Base-by-base conservation (phyloP, 1,284 basidiomycete species). In the Boletus semigastroideus region DNA sequence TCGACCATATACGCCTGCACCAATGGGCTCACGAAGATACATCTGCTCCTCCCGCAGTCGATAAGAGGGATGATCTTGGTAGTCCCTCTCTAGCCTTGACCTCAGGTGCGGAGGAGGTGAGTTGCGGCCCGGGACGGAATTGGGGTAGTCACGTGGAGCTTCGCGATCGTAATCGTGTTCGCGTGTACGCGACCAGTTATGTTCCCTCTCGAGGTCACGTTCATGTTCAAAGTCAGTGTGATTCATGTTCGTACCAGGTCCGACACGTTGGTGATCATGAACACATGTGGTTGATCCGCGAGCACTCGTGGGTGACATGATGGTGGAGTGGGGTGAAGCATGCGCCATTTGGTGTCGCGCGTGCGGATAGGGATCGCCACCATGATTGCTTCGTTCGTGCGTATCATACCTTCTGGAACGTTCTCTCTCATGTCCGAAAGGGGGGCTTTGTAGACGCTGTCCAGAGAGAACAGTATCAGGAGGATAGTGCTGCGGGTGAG, bases 251-350 rank as follows among this genome's bases (percentile, higher is more conserved):
- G 80, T 75, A 8, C 76, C 83, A 41, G 84, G 83, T 5, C 82
- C 85, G 57, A 84, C 62, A 53, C 83, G 81, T 68, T 86, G 86
- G 66, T 87, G 86, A 56, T 75, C 75, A 65, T 88, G 87, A 39
- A 78, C 65, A 53, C 74, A 73, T 51, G 64, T 49, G 25, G 59
- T 51, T 72, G 56, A 72, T 66, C 55, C 74, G 69, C 52, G 70
- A 58, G 57, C 51, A 48, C 58, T 59, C 27, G 55, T 58, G 37
- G 70, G 70, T 48, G 67, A 67, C 54, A 70, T 46, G 49, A 68
- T 40, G 28, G 69, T 59, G 8, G 74, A 64, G 38, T 72, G 73
- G 25, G 72, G 64, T 28, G 69, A 74, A 40, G 74, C 46, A 47
- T 71, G 74, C 5, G 76, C 70, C 54, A 71, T 66, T 60, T 66